phyloP scores from a whole-genome alignment of 306 rosid genomes.

The Gynostemma pentaphyllum region DNA sequence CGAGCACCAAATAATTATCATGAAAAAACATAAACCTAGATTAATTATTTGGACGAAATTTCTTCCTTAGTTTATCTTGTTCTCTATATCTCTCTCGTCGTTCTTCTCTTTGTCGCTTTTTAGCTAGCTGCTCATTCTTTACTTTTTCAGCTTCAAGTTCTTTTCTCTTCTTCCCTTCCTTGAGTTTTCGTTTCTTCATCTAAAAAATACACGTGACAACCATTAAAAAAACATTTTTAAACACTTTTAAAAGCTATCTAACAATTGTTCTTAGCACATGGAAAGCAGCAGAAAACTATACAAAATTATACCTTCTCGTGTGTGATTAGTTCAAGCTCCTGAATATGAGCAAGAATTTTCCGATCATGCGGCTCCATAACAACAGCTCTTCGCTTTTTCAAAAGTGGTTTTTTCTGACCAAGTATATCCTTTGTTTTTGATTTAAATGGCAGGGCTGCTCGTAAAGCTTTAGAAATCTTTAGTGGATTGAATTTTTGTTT shows the following conservation, averaged over 20 bases:
- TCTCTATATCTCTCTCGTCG: constrained; percentile 57
- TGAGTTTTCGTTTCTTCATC: constrained; percentile 64
- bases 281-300: background rate
- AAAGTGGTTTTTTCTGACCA: constrained; percentile 26
- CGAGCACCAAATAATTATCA: background rate
- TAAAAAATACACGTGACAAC: constrained; percentile 17
- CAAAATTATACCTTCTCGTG: constrained; percentile 41
- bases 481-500: constrained; percentile 64
- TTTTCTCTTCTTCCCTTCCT: constrained; percentile 51
- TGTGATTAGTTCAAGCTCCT: constrained; percentile 40
- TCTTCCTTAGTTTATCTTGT: constrained; percentile 59
- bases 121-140: constrained; percentile 49
- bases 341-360: constrained; percentile 53
- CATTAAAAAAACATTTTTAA: too few species aligned
- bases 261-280: too few species aligned
- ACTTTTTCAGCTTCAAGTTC: constrained; percentile 43
- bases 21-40: background rate
- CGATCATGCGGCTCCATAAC: constrained; percentile 61
- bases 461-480: constrained; percentile 72
- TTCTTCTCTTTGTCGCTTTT: constrained; percentile 82
- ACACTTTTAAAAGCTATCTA: too few species aligned
- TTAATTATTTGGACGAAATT: constrained; percentile 30
- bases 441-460: constrained; percentile 55
- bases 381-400: constrained; percentile 58
- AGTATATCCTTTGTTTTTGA: constrained; percentile 63